Evolutionary conservation across 2,329 filamentous ascomycete genomes (phyloP).

Genomic region (Thelonectria discophora): DNA sequence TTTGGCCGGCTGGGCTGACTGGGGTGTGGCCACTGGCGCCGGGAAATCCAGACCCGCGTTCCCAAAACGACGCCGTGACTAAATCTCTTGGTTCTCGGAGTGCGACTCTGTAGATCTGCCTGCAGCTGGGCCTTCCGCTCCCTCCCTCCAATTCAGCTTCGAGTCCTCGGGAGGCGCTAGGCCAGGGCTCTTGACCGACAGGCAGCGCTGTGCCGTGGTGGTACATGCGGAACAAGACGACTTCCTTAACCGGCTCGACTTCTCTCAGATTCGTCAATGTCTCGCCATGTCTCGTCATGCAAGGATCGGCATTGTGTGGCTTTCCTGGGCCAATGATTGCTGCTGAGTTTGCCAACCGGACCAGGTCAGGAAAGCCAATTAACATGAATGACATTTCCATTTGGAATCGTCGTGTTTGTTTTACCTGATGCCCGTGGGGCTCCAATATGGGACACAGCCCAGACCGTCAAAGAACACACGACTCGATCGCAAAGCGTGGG

Average conservation of each 20-base stretch:
- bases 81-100: constrained; percentile 24
- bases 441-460: constrained; percentile 7
- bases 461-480: constrained; percentile 4
- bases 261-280: constrained; percentile 32
- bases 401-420: background rate
- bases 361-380: background rate
- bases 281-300: constrained; percentile 29
- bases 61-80: constrained; percentile 18
- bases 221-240: constrained; percentile 3
- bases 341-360: background rate
- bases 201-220: constrained; percentile 20
- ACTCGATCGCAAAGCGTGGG: constrained; percentile 17
- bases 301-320: constrained; percentile 16
- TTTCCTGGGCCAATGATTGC: background rate
- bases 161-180: constrained; percentile 9
- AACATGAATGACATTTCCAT: background rate
- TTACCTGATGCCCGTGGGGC: background rate
- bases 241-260: constrained; percentile 4
- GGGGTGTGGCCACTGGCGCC: constrained; percentile 11
- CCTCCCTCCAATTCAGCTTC: constrained; percentile 4
- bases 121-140: constrained; percentile 24
- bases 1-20: background rate
- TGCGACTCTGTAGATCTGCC: constrained; percentile 27
- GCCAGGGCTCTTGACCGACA: constrained; percentile 21
- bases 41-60: constrained; percentile 20